phyloP scores from a whole-genome alignment of 371 early-diverging fungal genomes.

The Mortierella sp. region DNA sequence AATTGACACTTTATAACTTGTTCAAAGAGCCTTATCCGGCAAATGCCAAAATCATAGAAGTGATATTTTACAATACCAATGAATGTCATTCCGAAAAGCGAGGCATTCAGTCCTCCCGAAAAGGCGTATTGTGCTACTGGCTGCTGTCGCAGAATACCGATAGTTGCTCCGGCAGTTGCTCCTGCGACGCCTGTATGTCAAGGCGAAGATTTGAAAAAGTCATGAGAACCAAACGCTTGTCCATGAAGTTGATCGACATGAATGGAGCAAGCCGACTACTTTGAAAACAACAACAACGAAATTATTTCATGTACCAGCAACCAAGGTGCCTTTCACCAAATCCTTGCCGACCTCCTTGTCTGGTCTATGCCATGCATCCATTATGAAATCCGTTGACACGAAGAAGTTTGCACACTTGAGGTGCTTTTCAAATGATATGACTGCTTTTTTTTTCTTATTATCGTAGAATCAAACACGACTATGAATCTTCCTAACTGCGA shows the following conservation, averaged over 20 bases:
- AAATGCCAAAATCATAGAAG: not conserved
- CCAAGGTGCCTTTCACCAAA: slow-evolving; percentile 36
- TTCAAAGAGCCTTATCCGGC: not conserved
- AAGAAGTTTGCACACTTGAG: not conserved
- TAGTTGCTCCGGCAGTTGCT: slow-evolving; percentile 63
- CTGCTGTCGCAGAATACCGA: slow-evolving; percentile 60
- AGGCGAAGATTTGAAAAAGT: not conserved
- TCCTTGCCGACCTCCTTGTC: slow-evolving; percentile 42
- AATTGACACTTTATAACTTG: not conserved
- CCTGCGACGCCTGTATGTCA: slow-evolving; percentile 28
- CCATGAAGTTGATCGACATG: no score
- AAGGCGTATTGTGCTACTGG: slow-evolving; percentile 34
- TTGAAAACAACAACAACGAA: not conserved
- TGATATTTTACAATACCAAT: slow-evolving; percentile 21
- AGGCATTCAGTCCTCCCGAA: slow-evolving; percentile 44
- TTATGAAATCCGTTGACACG: slow-evolving; percentile 1
- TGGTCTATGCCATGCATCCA: slow-evolving; percentile 26
- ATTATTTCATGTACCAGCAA: slow-evolving; percentile 21
- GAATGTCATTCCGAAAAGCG: slow-evolving; percentile 50
- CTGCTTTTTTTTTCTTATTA: not conserved
- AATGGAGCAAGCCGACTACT: not conserved
- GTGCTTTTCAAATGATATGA: not conserved
- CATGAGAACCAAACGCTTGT: no score
- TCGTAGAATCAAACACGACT: no score
- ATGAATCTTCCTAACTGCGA: not conserved